Evolutionary conservation across 2,329 filamentous ascomycete genomes (phyloP).

Genomic region (Stachybotrys chlorohalonatus): DNA sequence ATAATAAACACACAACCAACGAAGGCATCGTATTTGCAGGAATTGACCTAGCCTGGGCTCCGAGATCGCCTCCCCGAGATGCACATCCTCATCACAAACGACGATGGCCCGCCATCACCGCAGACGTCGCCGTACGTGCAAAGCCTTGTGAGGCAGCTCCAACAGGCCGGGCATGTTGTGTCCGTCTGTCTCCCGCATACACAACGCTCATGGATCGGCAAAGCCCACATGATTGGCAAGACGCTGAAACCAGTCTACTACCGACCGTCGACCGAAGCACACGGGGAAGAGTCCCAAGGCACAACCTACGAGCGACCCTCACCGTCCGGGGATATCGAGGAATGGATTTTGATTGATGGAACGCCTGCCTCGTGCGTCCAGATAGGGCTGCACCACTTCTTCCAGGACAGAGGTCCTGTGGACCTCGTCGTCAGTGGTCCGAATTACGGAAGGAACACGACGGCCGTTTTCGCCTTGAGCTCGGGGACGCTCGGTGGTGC

Average conservation of each 20-base stretch:
- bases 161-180: slow-evolving; percentile 71
- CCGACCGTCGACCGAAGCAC: slow-evolving; percentile 41
- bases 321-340: slow-evolving; percentile 50
- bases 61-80: slow-evolving; percentile 22
- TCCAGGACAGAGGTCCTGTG: slow-evolving; percentile 59
- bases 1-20: not conserved
- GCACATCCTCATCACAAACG: slow-evolving; percentile 64
- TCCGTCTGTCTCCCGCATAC: slow-evolving; percentile 86
- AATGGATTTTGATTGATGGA: slow-evolving; percentile 75
- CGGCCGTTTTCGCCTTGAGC: slow-evolving; percentile 68
- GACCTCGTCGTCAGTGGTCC: slow-evolving; percentile 73
- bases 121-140: slow-evolving; percentile 75
- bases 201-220: slow-evolving; percentile 96
- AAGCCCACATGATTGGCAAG: slow-evolving; percentile 91
- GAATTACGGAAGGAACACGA: slow-evolving; percentile 78
- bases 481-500: slow-evolving; percentile 72
- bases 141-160: slow-evolving; percentile 60
- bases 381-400: slow-evolving; percentile 74
- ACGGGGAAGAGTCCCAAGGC: slow-evolving; percentile 44
- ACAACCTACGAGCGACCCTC: slow-evolving; percentile 51
- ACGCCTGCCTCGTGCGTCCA: slow-evolving; percentile 76
- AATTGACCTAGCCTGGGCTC: too few relatives aligned
- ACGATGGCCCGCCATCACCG: slow-evolving; percentile 71
- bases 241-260: slow-evolving; percentile 80
- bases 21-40: too few relatives aligned